Percentiles rank a stretch among this genome's conserved stretches.
Evolutionary conservation across 2,329 filamentous ascomycete genomes (phyloP).

Genomic region (Alternaria incomplexa): DNA sequence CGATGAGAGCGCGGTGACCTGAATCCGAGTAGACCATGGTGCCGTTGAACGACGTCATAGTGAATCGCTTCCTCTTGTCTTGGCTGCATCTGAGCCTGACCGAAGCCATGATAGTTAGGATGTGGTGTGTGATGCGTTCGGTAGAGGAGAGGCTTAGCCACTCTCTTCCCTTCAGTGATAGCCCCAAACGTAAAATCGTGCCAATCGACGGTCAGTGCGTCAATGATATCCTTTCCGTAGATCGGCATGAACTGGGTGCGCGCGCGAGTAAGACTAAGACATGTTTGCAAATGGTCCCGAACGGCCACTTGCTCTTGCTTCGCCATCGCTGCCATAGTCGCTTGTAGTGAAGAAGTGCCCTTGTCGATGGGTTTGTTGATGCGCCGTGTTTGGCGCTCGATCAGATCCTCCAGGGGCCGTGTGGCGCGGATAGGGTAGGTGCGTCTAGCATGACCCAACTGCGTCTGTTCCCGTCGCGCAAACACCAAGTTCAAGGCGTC

Average conservation of each 20-base stretch:
- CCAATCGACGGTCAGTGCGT: constrained; percentile 69
- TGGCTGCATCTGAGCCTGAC: constrained; percentile 30
- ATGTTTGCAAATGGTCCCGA: constrained; percentile 78
- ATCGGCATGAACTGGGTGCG: constrained; percentile 81
- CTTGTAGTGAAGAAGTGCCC: constrained; percentile 68
- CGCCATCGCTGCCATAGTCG: constrained; percentile 70
- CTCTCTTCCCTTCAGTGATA: constrained; percentile 49
- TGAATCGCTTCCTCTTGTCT: constrained; percentile 13
- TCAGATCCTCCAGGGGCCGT: constrained; percentile 70
- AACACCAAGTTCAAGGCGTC: constrained; percentile 82
- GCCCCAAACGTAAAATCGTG: constrained; percentile 42
- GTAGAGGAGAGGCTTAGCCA: constrained; percentile 17
- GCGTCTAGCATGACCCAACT: constrained; percentile 59
- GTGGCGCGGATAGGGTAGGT: constrained; percentile 65
- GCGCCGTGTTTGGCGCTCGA: constrained; percentile 70
- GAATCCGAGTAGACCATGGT: constrained; percentile 40
- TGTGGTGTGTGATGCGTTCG: constrained; percentile 12
- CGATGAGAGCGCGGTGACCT: constrained; percentile 33
- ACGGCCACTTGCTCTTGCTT: constrained; percentile 72
- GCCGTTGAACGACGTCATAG: constrained; percentile 53
- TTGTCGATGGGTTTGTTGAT: constrained; percentile 58
- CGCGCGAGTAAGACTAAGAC: constrained; percentile 79
- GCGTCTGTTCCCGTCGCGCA: constrained; percentile 66
- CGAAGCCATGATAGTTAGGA: constrained; percentile 21
- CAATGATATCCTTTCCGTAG: constrained; percentile 80